Evolutionary conservation across 2,329 filamentous ascomycete species (phyloP), one percentile per base, ranked within the genome.

Genomic region (Aspergillus pseudoglaucus): DNA sequence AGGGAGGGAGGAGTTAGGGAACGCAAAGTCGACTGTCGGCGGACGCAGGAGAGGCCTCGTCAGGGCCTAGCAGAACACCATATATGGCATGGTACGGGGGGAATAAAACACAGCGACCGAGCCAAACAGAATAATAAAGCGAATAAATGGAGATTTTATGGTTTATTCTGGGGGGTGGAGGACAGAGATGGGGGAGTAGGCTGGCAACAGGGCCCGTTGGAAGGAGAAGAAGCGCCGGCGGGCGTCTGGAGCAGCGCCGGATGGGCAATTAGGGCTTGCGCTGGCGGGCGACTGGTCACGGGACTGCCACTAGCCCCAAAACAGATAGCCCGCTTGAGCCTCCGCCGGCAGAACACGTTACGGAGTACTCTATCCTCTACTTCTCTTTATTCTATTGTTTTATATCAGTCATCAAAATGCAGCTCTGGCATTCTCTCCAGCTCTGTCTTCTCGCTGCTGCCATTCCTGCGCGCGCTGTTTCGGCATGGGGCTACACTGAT

Each of bases 401-500:
- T n/a, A n/a, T n/a, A n/a, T n/a, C n/a, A n/a, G n/a, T n/a, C 6
- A 5, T 5, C 53, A 64, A 35, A 49, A 72, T 72, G 69, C 62
- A 67, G 57, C 54, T 69, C 53, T 64, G 64, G 54, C 59, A 61
- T 47, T 54, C 59, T 52, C 49, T 68, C 53, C 62, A 64, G 46
- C 60, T 71, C 42, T 62, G 62, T 47, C 58, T 71, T 50, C 56
- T 70, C 55, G 67, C 61, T 15, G 63, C 64, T 6, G 59, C 62
- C 27, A 58, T 67, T 27, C 52, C 66, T 41, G 63, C 64, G n/a
- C 59, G 60, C 38, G 61, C 59, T 30, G 78, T 78, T 23, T 76
- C 74, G 25, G 72, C 73, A 17, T 84, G 82, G 82, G 75, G 77
- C 37, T 84, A 83, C 64, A 72, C 79, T 62, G 82, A 84, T 77